phyloP scores from a whole-genome alignment of 2,329 filamentous ascomycete species.

The Beauveria medogensis region DNA sequence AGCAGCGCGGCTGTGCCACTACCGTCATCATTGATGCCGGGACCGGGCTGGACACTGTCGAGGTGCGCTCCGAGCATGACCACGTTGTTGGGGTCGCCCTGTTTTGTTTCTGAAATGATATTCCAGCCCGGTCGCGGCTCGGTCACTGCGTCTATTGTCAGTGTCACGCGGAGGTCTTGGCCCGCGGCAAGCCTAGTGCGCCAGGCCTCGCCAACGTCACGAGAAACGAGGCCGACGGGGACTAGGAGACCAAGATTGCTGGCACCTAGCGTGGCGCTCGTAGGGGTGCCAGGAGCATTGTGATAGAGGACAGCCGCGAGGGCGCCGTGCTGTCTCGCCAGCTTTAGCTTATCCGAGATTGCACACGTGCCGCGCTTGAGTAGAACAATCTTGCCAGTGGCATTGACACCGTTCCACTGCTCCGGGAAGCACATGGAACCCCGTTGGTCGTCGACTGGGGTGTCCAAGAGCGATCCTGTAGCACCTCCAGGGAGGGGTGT shows the following conservation, averaged over 20 bases:
- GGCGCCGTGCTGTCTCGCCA: constrained; percentile 33
- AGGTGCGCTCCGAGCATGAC: constrained; percentile 35
- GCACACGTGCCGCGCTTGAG: constrained; percentile 36
- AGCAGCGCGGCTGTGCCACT: constrained; percentile 30
- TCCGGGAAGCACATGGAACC: constrained; percentile 31
- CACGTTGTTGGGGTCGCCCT: constrained; percentile 34
- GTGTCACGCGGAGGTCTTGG: constrained; percentile 25
- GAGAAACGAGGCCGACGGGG: constrained; percentile 28
- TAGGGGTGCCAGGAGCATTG: constrained; percentile 40
- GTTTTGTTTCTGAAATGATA: constrained; percentile 35
- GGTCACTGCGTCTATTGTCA: constrained; percentile 29
- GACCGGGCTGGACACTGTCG: constrained; percentile 31
- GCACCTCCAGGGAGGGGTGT: constrained; percentile 31
- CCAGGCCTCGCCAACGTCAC: constrained; percentile 30
- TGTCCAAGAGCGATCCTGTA: constrained; percentile 25
- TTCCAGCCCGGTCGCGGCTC: constrained; percentile 32
- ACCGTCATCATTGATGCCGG: constrained; percentile 35
- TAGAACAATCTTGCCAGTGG: constrained; percentile 34
- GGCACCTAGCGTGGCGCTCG: constrained; percentile 45
- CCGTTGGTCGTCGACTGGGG: constrained; percentile 27
- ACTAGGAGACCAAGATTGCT: constrained; percentile 28
- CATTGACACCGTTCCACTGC: constrained; percentile 34
- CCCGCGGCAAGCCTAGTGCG: constrained; percentile 23
- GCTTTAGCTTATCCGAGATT: constrained; percentile 33
- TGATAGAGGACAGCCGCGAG: constrained; percentile 50